These are phyloP conservation scores for Endoconidiophora polonica DNA, from an alignment of 2,329 filamentous ascomycete genomes.

Conservation along the genomic window DNA sequence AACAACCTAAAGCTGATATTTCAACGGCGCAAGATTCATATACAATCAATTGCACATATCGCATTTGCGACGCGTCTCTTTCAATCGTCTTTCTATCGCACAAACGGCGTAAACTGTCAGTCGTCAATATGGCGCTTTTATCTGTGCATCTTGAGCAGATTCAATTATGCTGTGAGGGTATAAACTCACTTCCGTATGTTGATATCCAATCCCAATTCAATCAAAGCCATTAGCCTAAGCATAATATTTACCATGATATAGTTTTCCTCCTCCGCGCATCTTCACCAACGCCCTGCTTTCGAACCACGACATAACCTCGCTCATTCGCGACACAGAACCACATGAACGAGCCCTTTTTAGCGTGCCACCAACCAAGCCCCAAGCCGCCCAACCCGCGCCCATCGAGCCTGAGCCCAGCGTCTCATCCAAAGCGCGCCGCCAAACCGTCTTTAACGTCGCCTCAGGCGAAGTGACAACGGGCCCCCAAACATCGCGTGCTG, in stretches of 20 bases:
- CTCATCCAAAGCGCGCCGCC: constrained; percentile 30
- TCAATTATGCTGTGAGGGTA: constrained; percentile 55
- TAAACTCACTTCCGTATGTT: constrained; percentile 54
- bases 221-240: not conserved
- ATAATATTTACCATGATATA: constrained; percentile 21
- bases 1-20: too few relatives aligned
- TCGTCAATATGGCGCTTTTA: constrained; percentile 49
- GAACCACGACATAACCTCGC: constrained; percentile 76
- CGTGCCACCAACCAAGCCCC: constrained; percentile 48
- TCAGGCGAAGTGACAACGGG: constrained; percentile 45
- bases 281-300: constrained; percentile 88
- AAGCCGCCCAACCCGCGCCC: constrained; percentile 21
- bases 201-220: not conserved
- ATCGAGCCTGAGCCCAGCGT: constrained; percentile 18
- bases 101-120: too few relatives aligned
- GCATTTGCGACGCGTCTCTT: not conserved
- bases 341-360: constrained; percentile 94
- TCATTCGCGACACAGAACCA: constrained; percentile 87
- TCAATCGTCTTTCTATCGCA: not conserved
- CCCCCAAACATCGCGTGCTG: constrained; percentile 28
- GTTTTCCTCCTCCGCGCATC: constrained; percentile 79
- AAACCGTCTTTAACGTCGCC: constrained; percentile 50
- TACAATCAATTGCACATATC: too few relatives aligned
- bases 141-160: constrained; percentile 63
- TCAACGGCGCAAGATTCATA: too few relatives aligned